These are phyloP conservation scores for Gaillardinia entomophila DNA, from an alignment of 805 yeast genomes.

Conservation along the genomic window DNA sequence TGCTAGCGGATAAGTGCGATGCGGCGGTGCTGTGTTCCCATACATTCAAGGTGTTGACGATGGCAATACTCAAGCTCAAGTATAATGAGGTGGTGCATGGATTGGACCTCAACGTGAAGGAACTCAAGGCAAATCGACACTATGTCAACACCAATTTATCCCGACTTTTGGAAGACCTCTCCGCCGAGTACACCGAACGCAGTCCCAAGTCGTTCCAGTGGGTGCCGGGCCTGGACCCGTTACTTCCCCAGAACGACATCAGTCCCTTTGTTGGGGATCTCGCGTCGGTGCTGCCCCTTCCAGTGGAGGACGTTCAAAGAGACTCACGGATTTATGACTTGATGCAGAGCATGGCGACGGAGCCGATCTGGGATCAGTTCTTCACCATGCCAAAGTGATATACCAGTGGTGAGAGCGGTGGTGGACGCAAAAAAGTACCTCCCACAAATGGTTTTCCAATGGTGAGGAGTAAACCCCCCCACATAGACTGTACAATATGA, in stretches of 20 bases:
- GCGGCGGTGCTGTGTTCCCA: slow-evolving; percentile 71
- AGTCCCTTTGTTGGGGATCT: slow-evolving; percentile 17
- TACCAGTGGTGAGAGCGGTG: not conserved
- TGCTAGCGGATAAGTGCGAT: slow-evolving; percentile 65
- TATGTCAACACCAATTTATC: slow-evolving; percentile 34
- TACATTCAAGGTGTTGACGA: slow-evolving; percentile 64
- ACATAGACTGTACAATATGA: no score
- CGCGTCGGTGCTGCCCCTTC: not conserved
- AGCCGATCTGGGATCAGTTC: slow-evolving; percentile 65
- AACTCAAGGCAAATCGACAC: slow-evolving; percentile 3
- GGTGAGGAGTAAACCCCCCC: no score
- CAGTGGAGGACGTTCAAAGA: no score
- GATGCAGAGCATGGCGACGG: slow-evolving; percentile 58
- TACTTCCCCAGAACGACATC: slow-evolving; percentile 13
- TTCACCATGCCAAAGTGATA: slow-evolving; percentile 23
- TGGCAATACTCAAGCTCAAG: slow-evolving; percentile 61
- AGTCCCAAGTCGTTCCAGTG: slow-evolving; percentile 18
- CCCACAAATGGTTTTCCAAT: no score
- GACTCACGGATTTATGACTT: slow-evolving; percentile 54
- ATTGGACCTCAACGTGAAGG: slow-evolving; percentile 3
- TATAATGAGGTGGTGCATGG: slow-evolving; percentile 33
- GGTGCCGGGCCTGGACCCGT: slow-evolving; percentile 20
- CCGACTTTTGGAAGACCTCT: slow-evolving; percentile 28
- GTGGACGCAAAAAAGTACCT: no score
- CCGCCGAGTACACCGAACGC: not conserved